phyloP scores from a whole-genome alignment of 2,329 filamentous ascomycete genomes.

The Diaporthe destruens region DNA sequence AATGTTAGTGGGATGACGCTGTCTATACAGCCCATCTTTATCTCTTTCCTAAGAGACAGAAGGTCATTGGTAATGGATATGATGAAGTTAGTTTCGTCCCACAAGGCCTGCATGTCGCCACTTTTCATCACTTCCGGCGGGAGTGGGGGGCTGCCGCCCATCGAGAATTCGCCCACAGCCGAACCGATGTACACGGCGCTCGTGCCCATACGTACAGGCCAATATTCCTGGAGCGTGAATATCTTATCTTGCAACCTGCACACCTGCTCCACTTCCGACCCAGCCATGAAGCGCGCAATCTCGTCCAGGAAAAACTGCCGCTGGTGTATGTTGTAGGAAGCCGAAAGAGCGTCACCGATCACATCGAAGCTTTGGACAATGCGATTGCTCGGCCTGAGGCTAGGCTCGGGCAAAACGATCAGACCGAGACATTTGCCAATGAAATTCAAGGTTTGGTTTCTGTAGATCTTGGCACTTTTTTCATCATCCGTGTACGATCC shows the following conservation, averaged over 20 bases:
- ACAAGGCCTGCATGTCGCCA: slow-evolving; percentile 42
- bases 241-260: slow-evolving; percentile 39
- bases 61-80: slow-evolving; percentile 46
- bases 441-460: slow-evolving; percentile 40
- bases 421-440: not conserved
- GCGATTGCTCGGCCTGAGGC: not conserved
- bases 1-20: slow-evolving; percentile 1
- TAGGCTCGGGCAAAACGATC: not conserved
- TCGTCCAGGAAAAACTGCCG: slow-evolving; percentile 43
- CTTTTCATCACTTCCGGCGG: slow-evolving; percentile 40
- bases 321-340: slow-evolving; percentile 41
- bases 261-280: slow-evolving; percentile 44
- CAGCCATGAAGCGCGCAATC: slow-evolving; percentile 43
- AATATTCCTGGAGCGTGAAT: slow-evolving; percentile 45
- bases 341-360: slow-evolving; percentile 35
- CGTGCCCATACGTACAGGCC: slow-evolving; percentile 45
- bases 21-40: not conserved
- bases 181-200: slow-evolving; percentile 44
- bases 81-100: slow-evolving; percentile 45
- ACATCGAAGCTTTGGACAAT: slow-evolving; percentile 9
- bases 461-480: slow-evolving; percentile 41
- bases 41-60: slow-evolving; percentile 45
- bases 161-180: slow-evolving; percentile 44
- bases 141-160: slow-evolving; percentile 25
- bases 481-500: slow-evolving; percentile 43